These are phyloP conservation scores for Aureobasidium melanogenum DNA, from an alignment of 2,329 filamentous ascomycete species.

Conservation along the genomic window DNA sequence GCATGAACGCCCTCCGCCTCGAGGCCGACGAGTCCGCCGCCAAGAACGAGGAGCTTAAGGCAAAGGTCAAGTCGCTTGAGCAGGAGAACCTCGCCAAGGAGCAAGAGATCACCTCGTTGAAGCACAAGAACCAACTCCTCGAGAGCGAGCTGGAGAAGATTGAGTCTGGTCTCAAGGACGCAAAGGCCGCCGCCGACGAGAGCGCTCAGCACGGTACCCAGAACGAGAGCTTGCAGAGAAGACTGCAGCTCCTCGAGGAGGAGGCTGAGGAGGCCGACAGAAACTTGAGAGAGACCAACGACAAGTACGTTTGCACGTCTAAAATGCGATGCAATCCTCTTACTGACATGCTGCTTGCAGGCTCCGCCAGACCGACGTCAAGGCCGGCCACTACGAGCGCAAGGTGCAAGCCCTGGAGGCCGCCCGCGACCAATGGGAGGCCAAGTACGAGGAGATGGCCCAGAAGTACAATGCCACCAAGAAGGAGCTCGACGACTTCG, in stretches of 20 bases:
- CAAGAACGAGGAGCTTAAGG: slow-evolving; percentile 80
- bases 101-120: slow-evolving; percentile 93
- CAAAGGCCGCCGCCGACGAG: slow-evolving; percentile 79
- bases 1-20: slow-evolving; percentile 89
- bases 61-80: slow-evolving; percentile 72
- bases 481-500: slow-evolving; percentile 88
- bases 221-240: slow-evolving; percentile 84
- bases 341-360: slow-evolving; percentile 40
- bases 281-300: slow-evolving; percentile 92
- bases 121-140: slow-evolving; percentile 89
- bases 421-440: slow-evolving; percentile 88
- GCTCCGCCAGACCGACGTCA: slow-evolving; percentile 97
- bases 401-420: slow-evolving; percentile 95
- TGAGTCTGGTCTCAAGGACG: slow-evolving; percentile 71
- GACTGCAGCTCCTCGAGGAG: slow-evolving; percentile 92
- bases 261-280: slow-evolving; percentile 95
- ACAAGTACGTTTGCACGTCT: slow-evolving; percentile 66
- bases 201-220: slow-evolving; percentile 75
- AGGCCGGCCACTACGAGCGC: slow-evolving; percentile 97
- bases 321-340: neutral
- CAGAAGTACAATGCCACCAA: slow-evolving; percentile 77
- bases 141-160: slow-evolving; percentile 90
- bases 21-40: slow-evolving; percentile 78
- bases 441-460: slow-evolving; percentile 95
- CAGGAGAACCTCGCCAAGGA: slow-evolving; percentile 95